These are phyloP conservation scores for Chlorella sorokiniana DNA, from an alignment of 139 green algal genomes.

Conservation along the genomic window DNA sequence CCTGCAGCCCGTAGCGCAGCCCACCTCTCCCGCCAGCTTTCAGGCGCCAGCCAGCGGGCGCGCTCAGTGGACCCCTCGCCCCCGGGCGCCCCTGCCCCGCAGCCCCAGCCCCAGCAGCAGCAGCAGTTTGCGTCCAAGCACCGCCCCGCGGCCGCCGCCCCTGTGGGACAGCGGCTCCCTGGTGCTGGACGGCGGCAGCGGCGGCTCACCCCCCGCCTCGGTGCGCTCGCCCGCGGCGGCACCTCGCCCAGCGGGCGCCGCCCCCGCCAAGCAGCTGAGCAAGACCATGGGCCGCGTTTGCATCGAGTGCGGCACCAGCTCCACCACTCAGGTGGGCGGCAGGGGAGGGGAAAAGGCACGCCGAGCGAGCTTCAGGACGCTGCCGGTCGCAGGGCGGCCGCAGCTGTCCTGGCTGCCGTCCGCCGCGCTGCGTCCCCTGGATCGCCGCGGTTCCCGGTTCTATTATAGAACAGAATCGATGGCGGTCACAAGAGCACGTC, in stretches of 20 bases:
- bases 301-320: conserved; percentile 10
- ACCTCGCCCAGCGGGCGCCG: background rate
- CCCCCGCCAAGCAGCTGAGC: background rate
- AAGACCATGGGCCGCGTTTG: conserved; percentile 20
- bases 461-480: too few species aligned
- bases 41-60: background rate
- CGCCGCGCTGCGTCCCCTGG: too few species aligned
- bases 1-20: conserved; percentile 1
- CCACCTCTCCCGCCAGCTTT: background rate
- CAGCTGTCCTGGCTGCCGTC: too few species aligned
- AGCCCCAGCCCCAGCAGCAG: background rate
- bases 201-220: background rate
- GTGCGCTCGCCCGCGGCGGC: background rate
- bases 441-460: too few species aligned
- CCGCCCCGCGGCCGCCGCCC: background rate
- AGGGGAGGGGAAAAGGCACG: background rate
- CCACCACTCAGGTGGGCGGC: conserved; percentile 9
- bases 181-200: background rate
- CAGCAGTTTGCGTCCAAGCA: background rate
- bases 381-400: too few species aligned
- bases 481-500: too few species aligned
- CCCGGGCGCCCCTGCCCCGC: background rate
- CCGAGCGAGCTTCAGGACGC: background rate
- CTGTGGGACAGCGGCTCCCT: background rate
- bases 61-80: background rate